These are phyloP conservation scores for Helianthus tuberosus DNA, from an alignment of 129 eudicot species.

Conservation along the genomic window DNA sequence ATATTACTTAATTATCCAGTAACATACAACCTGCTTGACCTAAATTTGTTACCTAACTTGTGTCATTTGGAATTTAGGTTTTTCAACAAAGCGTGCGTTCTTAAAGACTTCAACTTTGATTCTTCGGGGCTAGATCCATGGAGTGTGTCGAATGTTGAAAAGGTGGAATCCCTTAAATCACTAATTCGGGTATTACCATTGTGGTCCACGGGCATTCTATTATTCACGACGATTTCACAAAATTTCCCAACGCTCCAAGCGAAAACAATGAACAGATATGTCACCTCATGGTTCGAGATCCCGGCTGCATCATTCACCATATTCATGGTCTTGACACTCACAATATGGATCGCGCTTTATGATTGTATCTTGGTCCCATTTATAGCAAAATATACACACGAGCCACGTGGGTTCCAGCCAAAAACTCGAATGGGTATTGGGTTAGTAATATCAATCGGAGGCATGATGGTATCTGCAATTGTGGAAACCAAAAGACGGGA, in stretches of 20 bases:
- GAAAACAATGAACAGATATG: conserved; percentile 59
- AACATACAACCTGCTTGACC: too few relatives aligned
- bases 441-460: conserved; percentile 43
- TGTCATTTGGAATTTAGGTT: conserved; percentile 44
- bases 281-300: conserved; percentile 48
- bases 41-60: not conserved
- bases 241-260: conserved; percentile 52
- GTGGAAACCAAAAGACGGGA: conserved; percentile 54
- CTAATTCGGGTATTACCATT: conserved; percentile 60
- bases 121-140: conserved; percentile 35
- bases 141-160: conserved; percentile 60
- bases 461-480: conserved; percentile 52
- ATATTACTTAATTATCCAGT: not conserved
- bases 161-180: conserved; percentile 71
- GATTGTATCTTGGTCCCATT: conserved; percentile 63
- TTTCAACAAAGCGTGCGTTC: conserved; percentile 68
- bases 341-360: conserved; percentile 60
- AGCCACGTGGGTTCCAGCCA: conserved; percentile 45
- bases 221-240: conserved; percentile 48
- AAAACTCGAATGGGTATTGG: conserved; percentile 75
- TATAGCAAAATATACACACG: conserved; percentile 47
- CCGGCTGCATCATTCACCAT: conserved; percentile 68
- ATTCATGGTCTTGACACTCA: conserved; percentile 47
- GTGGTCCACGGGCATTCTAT: conserved; percentile 70
- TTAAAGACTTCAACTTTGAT: conserved; percentile 16